phyloP scores from a whole-genome alignment of 177 flowering plant species.

The Vitis hybrid region DNA sequence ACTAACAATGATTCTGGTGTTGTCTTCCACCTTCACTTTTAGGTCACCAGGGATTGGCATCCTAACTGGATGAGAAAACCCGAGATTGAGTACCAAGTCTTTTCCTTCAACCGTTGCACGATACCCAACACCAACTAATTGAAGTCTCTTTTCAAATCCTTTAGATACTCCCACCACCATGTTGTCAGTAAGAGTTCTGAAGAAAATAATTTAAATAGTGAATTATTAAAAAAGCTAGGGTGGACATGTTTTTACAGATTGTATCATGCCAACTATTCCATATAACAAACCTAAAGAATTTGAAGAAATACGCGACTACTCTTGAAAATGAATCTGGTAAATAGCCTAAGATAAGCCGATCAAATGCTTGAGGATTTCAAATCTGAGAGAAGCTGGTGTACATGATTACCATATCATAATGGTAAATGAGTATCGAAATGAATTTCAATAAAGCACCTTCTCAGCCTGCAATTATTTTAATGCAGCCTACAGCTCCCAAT shows the following conservation, averaged over 20 bases:
- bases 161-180: slow-evolving; percentile 96
- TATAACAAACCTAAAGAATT: too few species aligned
- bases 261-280: too few species aligned
- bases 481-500: too few species aligned
- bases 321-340: slow-evolving; percentile 33
- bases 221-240: neutral
- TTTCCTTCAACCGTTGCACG: slow-evolving; percentile 81
- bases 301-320: too few species aligned
- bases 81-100: slow-evolving; percentile 78
- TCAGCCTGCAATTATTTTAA: too few species aligned
- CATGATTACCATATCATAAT: too few species aligned
- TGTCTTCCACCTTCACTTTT: slow-evolving; percentile 85
- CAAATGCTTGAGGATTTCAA: too few species aligned
- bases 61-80: slow-evolving; percentile 91
- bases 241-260: neutral
- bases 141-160: slow-evolving; percentile 92
- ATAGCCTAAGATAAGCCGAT: too few species aligned
- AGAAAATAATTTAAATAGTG: slow-evolving; percentile 1
- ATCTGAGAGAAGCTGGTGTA: too few species aligned
- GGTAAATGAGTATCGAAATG: too few species aligned
- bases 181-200: slow-evolving; percentile 94
- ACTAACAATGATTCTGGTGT: slow-evolving; percentile 71
- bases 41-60: slow-evolving; percentile 75
- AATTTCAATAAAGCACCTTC: too few species aligned
- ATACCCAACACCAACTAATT: slow-evolving; percentile 87